phyloP scores from a whole-genome alignment of 2,329 filamentous ascomycete genomes.

The Coniochaeta prunicola region DNA sequence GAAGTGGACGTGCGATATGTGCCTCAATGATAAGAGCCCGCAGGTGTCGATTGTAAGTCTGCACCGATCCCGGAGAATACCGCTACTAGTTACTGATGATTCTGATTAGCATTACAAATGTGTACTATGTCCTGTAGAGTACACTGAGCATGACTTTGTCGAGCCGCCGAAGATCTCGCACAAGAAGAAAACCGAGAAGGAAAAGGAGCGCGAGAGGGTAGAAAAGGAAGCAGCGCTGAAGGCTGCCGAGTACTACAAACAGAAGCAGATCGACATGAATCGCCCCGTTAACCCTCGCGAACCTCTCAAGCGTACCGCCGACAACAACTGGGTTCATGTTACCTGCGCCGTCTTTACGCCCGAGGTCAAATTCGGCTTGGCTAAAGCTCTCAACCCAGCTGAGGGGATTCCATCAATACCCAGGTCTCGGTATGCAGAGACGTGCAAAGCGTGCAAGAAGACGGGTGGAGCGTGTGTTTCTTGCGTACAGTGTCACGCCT shows the following conservation, averaged over 20 bases:
- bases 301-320: constrained; percentile 84
- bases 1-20: constrained; percentile 97
- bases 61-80: neutral
- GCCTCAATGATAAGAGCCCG: constrained; percentile 85
- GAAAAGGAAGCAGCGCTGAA: constrained; percentile 80
- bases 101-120: constrained; percentile 71
- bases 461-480: constrained; percentile 70
- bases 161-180: constrained; percentile 72
- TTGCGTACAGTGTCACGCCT: constrained; percentile 65
- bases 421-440: constrained; percentile 62
- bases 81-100: constrained; percentile 3
- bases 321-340: constrained; percentile 98
- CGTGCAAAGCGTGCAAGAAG: constrained; percentile 78
- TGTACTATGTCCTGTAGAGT: constrained; percentile 78
- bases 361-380: constrained; percentile 87
- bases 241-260: constrained; percentile 73
- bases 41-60: constrained; percentile 77
- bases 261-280: constrained; percentile 75
- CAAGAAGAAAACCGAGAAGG: constrained; percentile 86
- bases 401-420: constrained; percentile 86
- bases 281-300: constrained; percentile 81
- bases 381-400: constrained; percentile 72
- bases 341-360: constrained; percentile 86
- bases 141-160: constrained; percentile 75
- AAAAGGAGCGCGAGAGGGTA: constrained; percentile 77